phyloP scores from a whole-genome alignment of 352 stramenopile genomes.

The Globisporangium nodosum region DNA sequence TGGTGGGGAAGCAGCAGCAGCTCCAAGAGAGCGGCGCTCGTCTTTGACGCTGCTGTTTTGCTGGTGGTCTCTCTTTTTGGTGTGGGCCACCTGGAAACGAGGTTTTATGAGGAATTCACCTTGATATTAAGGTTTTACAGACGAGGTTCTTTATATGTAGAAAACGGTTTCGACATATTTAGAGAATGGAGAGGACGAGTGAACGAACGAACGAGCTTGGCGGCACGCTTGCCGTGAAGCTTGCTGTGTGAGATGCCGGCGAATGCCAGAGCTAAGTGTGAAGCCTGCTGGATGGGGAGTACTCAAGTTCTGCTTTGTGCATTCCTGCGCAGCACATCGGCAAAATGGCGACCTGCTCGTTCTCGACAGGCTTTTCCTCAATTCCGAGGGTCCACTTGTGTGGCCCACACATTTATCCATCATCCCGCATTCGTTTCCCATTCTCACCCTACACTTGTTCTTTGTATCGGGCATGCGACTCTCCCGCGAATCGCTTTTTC shows the following conservation, averaged over 20 bases:
- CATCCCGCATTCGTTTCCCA: neutral
- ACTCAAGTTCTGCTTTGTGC: too few species aligned
- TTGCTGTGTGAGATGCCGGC: too few species aligned
- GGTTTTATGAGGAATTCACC: neutral
- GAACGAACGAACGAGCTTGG: too few species aligned
- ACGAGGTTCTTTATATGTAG: neutral
- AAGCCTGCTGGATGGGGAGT: too few species aligned
- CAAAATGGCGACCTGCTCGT: too few species aligned
- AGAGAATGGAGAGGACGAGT: too few species aligned
- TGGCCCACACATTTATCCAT: neutral
- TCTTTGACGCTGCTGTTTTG: neutral
- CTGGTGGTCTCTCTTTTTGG: constrained; percentile 2
- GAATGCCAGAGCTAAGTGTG: too few species aligned
- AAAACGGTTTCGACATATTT: too few species aligned
- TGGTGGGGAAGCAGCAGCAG: constrained; percentile 11
- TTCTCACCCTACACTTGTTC: neutral
- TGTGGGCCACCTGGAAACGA: neutral
- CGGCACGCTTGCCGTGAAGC: too few species aligned
- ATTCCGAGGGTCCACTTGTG: neutral
- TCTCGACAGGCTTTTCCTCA: too few species aligned
- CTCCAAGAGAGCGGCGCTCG: neutral
- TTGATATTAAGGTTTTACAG: neutral
- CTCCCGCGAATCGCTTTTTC: neutral
- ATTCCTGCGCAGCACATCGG: too few species aligned
- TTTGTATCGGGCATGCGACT: neutral